Percentiles rank a stretch among this genome's conserved stretches.
These are phyloP conservation scores for Rhododendron ferrugineum DNA, from an alignment of 148 eudicot species.

Conservation along the genomic window DNA sequence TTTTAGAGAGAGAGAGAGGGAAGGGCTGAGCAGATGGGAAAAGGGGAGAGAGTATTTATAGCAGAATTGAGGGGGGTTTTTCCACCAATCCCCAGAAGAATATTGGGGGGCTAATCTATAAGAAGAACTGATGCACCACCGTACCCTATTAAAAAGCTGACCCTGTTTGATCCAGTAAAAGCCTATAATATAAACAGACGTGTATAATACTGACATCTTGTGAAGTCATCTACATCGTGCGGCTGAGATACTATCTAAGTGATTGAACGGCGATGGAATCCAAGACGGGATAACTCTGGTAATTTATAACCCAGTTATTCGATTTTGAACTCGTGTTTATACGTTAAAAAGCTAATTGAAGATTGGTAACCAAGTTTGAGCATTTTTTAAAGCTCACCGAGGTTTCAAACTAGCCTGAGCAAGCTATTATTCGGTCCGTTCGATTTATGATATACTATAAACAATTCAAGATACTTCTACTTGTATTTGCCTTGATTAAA, in stretches of 20 bases:
- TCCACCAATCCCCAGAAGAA: slow-evolving; percentile 93
- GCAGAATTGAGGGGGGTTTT: slow-evolving; percentile 27
- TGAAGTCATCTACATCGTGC: neutral
- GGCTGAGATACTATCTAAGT: slow-evolving; percentile 1
- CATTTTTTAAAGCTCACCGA: too few species aligned
- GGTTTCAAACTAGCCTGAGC: too few species aligned
- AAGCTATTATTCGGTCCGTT: too few species aligned
- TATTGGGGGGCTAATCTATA: slow-evolving; percentile 32
- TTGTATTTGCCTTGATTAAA: too few species aligned
- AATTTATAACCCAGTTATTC: too few species aligned
- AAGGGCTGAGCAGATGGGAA: slow-evolving; percentile 12
- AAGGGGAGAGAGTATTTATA: slow-evolving; percentile 41
- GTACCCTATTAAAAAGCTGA: slow-evolving; percentile 20
- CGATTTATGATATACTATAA: too few species aligned
- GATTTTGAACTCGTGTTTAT: too few species aligned
- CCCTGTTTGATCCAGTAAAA: neutral
- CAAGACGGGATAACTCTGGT: neutral
- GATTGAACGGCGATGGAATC: slow-evolving; percentile 12
- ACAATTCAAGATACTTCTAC: too few species aligned
- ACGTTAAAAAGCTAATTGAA: too few species aligned
- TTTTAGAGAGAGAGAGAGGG: slow-evolving; percentile 1
- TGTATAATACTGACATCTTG: neutral
- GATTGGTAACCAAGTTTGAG: too few species aligned
- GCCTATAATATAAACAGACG: neutral
- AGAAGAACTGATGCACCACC: slow-evolving; percentile 7